Evolutionary conservation across 2,329 filamentous ascomycete species (phyloP).

Genomic region (Alternaria conjuncta): DNA sequence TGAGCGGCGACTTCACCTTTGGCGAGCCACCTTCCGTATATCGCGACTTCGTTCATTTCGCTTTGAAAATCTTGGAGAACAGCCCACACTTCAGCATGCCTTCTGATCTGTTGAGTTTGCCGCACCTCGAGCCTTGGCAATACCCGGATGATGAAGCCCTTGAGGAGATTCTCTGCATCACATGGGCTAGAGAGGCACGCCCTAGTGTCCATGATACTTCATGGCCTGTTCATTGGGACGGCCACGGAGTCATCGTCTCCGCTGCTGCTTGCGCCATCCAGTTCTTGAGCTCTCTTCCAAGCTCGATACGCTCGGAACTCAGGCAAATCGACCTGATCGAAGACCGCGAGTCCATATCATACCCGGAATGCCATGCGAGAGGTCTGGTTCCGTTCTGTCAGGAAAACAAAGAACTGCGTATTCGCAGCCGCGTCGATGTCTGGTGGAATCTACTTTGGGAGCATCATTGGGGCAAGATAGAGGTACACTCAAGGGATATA

Average conservation of each 20-base stretch:
- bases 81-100: fast-evolving
- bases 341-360: not conserved
- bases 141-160: not conserved
- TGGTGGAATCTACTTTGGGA: not conserved
- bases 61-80: fast-evolving
- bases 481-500: too few species aligned
- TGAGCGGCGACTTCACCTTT: too few species aligned
- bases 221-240: too few species aligned
- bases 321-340: not conserved
- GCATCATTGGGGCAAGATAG: too few species aligned
- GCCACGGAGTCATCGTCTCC: not conserved
- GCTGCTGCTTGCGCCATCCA: not conserved
- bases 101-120: fast-evolving
- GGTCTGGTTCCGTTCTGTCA: not conserved
- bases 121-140: not conserved
- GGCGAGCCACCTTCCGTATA: not conserved
- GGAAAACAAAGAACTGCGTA: not conserved
- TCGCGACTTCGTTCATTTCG: not conserved
- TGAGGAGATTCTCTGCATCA: fast-evolving
- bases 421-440: not conserved
- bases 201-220: too few species aligned
- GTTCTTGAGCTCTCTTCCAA: not conserved
- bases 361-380: not conserved
- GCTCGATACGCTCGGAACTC: not conserved
- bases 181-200: fast-evolving